These are phyloP conservation scores for Austroboletus novae-zelandiae DNA, from an alignment of 1,284 basidiomycete species.

Conservation along the genomic window DNA sequence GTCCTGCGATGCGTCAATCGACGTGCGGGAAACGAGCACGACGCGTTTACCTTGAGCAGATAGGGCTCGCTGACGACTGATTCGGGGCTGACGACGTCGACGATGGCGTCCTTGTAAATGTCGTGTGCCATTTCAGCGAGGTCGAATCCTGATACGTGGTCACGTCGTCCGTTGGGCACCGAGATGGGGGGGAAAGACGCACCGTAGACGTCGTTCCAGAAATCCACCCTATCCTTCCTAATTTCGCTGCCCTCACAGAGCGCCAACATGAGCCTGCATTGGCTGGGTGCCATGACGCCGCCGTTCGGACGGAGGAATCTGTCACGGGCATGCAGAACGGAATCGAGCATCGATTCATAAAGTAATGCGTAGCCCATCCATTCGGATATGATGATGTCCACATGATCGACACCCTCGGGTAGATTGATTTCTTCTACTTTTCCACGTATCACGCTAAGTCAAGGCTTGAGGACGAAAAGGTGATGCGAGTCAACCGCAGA, in stretches of 20 bases:
- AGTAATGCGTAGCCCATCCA: constrained; percentile 97
- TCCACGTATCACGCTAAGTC: constrained; percentile 70
- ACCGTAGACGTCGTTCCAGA: constrained; percentile 94
- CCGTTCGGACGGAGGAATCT: constrained; percentile 69
- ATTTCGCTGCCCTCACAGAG: constrained; percentile 77
- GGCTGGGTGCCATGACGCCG: constrained; percentile 91
- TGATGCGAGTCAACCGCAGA: constrained; percentile 9
- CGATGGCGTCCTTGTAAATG: constrained; percentile 75
- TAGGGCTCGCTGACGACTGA: constrained; percentile 69
- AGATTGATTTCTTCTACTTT: constrained; percentile 85
- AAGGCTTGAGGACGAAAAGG: neutral
- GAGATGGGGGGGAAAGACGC: constrained; percentile 14
- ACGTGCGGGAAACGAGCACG: neutral
- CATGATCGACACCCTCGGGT: constrained; percentile 68
- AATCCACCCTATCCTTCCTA: constrained; percentile 77
- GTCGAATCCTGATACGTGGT: constrained; percentile 65
- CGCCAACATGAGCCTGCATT: constrained; percentile 83
- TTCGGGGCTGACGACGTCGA: constrained; percentile 75
- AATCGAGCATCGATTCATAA: constrained; percentile 98
- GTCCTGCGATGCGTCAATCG: constrained; percentile 46
- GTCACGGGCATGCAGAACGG: constrained; percentile 85
- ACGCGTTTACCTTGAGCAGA: constrained; percentile 58
- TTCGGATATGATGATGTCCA: constrained; percentile 94
- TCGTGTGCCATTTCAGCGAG: constrained; percentile 74
- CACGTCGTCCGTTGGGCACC: no score